Base-by-base conservation (phyloP, 345 rosid species). In the Salix viminalis region DNA sequence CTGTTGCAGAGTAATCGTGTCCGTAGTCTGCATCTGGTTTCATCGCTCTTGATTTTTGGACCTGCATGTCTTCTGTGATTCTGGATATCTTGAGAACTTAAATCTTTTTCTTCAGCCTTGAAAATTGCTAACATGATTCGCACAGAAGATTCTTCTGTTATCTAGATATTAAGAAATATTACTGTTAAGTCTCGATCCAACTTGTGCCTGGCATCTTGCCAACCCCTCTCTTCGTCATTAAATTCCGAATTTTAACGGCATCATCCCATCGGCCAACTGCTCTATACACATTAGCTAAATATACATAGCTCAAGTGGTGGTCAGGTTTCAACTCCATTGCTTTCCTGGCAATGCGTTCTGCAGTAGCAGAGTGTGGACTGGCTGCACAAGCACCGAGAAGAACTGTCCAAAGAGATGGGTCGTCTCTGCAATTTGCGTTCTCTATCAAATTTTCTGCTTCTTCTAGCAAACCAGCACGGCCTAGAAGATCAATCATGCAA, bases 401-500 rank as follows among this genome's bases (percentile, higher is more conserved):
- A 78, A 88, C 92, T 66, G 83, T 90, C 99, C 99, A 96, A 52
- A 93, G 87, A 79, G 97, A 89, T 54, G 89, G 85, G 81, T 89
- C 86, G 44, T 85, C 82, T 78, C 89, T 85, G 74, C 84, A 88
- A 37, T 82, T 89, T n/a, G 93, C 85, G 73, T 85, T 85, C 79
- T 88, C 88, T 78, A 96, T 85, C 82, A 93, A 77, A 69, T 42
- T 82, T 78, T 90, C 94, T 41, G 97, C 98, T 85, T 91, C 99
- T 78, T 89, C 94, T 36, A 96, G 79, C 77, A 91, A 87, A 32
- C 93, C 97, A 75, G 94, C 93, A 36, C 94, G 97, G 46, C 98
- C 93, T 44, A 96, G 87, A 79, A 96, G 96, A 85, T 93, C 93
- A 82, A 93, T 89, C 90, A 96, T 88, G 87, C 98, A 93, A 76